Base-by-base conservation (phyloP, 2,329 filamentous ascomycete species). In the Colletotrichum nymphaeae region DNA sequence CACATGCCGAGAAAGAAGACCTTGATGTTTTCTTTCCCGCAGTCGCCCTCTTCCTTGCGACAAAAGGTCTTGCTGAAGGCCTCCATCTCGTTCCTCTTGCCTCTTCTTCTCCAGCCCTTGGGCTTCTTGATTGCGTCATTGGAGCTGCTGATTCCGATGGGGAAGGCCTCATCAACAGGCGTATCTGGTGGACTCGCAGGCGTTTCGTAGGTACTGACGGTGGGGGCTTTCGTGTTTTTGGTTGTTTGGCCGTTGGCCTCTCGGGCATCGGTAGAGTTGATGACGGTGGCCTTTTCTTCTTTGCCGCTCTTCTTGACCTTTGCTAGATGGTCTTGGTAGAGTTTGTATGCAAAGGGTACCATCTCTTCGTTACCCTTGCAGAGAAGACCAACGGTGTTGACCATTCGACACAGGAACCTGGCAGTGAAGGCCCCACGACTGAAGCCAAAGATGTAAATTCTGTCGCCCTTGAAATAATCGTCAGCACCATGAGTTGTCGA, bases 371-470 rank as follows among this genome's bases (percentile, higher is more conserved):
- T 88, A 6, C 87, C 87, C 49, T 84, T 83, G 59, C 85, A 87
- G 7, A 89, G 81, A 0, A 89, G 80, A 1, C 85, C 88, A 14
- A 88, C 82, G 2, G 81, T 82, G 70, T 86, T 80, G 55, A 89
- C 78, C 87, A 89, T 88, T 57, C 86, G 83, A 0, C 87, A 84
- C 2, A 89, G 81, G 76, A 88, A 88, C 24, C 84, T 84, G 19
- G 87, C 87, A 0, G 86, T 88, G 75, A 86, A 88, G 12, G 87
- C 87, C 1, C 87, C 87, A 42, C 87, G 84, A 14, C 84, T 86
- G 77, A 89, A 89, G 12, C 87, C 87, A 63, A 89, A 88, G 75
- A 89, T 85, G 74, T 88, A 89, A 37, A 89, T 87, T 53, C 84
- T 84, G 74, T 86, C 86, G 0, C 83, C 85, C 77, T 86, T 78